Evolutionary conservation across 1,284 basidiomycete species (phyloP), one percentile per base, ranked within the genome.

Genomic region (Caloboletus firmus): DNA sequence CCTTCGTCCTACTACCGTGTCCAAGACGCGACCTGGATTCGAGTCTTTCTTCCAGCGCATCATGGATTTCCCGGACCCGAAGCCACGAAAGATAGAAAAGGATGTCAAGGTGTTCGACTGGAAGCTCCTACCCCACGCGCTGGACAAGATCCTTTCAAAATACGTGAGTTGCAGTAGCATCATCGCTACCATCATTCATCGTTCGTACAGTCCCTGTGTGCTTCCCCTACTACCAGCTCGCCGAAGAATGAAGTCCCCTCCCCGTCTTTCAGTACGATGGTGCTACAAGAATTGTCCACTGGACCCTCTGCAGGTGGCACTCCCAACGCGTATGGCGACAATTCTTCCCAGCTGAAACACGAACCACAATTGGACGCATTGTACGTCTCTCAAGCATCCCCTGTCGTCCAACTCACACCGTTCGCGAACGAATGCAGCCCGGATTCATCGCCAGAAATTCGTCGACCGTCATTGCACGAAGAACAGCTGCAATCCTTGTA

Each of bases 31-130:
- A 64, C 72, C 80, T 0, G 89, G 87, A 7, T 87, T 83, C 58
- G 91, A 93, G 64, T 79, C 81, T 24, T 94, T 98, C 74, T 98
- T 98, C 79, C 87, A 91, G 72, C 81, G 86, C 60, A 95, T 98
- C 74, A 98, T 98, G 95, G 85, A 91, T 53, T 96, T 97, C 67
- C 91, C 93, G 0, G 85, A 90, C 52, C 95, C 95, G 3, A 95
- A 93, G 71, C 95, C 95, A 6, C 80, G 96, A 49, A 95, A 96
- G 71, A 98, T 98, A 58, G 95, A 98, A 72, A 98, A 98, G 79
- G 94, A 97, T 66, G 82, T 98, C 69, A 98, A 98, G 74, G 94
- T 98, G 3, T 98, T 98, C 67, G 85, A 89, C n/a, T 98, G 95
- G 95, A 82, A 81, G 42, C 77, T 86, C 46, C 79, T 98, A 12